These are phyloP conservation scores for Parascedosporium putredinis DNA, from an alignment of 2,329 filamentous ascomycete species.

Conservation along the genomic window DNA sequence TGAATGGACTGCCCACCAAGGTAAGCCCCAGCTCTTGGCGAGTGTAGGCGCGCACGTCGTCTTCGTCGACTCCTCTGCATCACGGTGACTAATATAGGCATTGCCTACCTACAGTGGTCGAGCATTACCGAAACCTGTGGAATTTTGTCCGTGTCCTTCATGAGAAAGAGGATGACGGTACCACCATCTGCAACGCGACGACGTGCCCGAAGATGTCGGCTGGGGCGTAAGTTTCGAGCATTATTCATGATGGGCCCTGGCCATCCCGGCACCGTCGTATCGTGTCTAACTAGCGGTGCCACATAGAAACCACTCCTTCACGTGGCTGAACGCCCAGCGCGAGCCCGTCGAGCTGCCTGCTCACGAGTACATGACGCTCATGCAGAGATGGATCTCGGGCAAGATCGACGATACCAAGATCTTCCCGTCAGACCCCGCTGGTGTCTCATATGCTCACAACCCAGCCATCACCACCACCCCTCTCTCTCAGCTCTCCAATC, in stretches of 20 bases:
- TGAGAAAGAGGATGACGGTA: constrained; percentile 69
- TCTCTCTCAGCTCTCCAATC: constrained; percentile 51
- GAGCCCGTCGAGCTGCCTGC: constrained; percentile 88
- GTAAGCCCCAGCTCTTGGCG: constrained; percentile 32
- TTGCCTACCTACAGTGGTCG: constrained; percentile 55
- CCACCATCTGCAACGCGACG: constrained; percentile 71
- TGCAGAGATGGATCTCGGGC: constrained; percentile 94
- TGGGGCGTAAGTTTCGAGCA: constrained; percentile 58
- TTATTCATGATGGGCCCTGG: background rate
- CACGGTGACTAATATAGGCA: constrained; percentile 9
- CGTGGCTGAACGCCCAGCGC: constrained; percentile 82
- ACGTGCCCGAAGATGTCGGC: constrained; percentile 90
- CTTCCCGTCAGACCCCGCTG: constrained; percentile 77
- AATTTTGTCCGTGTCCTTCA: constrained; percentile 84
- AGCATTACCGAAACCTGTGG: constrained; percentile 82
- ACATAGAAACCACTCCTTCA: constrained; percentile 77
- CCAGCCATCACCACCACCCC: constrained; percentile 48
- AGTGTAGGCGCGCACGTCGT: too few species aligned
- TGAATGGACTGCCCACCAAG: constrained; percentile 93
- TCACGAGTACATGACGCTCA: constrained; percentile 85
- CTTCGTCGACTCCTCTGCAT: too few species aligned
- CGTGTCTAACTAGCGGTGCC: constrained; percentile 3
- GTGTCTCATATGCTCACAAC: constrained; percentile 55
- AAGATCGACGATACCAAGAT: constrained; percentile 85
- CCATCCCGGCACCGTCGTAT: too few species aligned